Conservation (phyloP, 2,329 filamentous ascomycete genomes). For the Colletotrichum tabaci region DNA sequence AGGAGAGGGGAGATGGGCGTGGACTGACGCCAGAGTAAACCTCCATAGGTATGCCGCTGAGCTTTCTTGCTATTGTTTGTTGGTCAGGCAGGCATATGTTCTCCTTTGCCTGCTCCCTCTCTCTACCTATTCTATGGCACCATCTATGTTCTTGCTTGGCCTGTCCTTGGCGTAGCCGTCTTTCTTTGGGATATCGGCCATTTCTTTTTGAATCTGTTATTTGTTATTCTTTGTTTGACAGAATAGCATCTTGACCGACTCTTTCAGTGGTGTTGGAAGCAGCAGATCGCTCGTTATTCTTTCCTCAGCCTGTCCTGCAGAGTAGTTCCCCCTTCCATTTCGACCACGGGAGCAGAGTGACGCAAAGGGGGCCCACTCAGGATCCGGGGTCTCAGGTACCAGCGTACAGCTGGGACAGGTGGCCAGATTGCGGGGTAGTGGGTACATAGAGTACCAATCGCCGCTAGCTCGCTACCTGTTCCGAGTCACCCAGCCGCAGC, state of each 20-base stretch:
- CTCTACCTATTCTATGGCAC: not conserved
- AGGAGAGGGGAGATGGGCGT: slow-evolving; percentile 30
- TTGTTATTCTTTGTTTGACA: no score
- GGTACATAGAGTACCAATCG: slow-evolving; percentile 38
- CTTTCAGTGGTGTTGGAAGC: not conserved
- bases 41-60: slow-evolving; percentile 31
- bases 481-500: slow-evolving; percentile 9
- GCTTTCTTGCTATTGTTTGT: not conserved
- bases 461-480: slow-evolving; percentile 38
- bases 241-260: not conserved
- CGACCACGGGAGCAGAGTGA: slow-evolving; percentile 39
- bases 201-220: no score
- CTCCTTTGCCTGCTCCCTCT: no score
- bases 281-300: not conserved
- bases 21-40: slow-evolving; percentile 40
- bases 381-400: slow-evolving; percentile 45
- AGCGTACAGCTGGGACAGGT: slow-evolving; percentile 30
- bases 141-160: not conserved
- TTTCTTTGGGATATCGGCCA: not conserved
- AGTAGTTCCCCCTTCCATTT: not conserved
- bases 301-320: slow-evolving; percentile 1
- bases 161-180: not conserved
- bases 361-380: slow-evolving; percentile 40
- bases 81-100: not conserved
- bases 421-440: slow-evolving; percentile 45